These are phyloP conservation scores for Apiosordaria backusii DNA, from an alignment of 495 filamentous ascomycete genomes.

Conservation along the genomic window DNA sequence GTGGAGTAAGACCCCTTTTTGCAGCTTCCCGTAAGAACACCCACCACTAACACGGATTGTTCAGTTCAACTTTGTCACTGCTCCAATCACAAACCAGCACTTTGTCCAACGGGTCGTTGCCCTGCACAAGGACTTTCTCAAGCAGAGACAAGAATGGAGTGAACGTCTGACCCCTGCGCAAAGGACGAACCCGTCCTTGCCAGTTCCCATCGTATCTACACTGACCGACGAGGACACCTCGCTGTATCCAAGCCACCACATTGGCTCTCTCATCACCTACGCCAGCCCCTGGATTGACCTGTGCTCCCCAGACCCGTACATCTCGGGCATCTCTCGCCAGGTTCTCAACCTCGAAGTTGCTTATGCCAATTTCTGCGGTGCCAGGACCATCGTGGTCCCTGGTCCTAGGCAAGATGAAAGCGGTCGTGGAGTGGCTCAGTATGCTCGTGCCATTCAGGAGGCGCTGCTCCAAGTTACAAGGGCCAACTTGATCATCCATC, in stretches of 20 bases:
- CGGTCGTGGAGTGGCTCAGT: slow-evolving; percentile 55
- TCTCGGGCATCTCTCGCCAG: slow-evolving; percentile 79
- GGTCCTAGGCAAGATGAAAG: slow-evolving; percentile 58
- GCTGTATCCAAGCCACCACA: slow-evolving; percentile 66
- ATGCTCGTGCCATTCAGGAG: slow-evolving; percentile 81
- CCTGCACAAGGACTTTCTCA: slow-evolving; percentile 57
- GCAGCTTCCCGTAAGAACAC: neutral
- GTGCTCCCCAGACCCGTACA: slow-evolving; percentile 73
- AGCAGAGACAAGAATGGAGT: slow-evolving; percentile 27
- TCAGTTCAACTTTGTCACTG: slow-evolving; percentile 91
- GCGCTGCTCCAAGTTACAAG: slow-evolving; percentile 68
- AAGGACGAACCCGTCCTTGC: slow-evolving; percentile 31
- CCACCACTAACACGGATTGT: neutral
- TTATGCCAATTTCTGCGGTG: slow-evolving; percentile 92
- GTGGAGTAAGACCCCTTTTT: slow-evolving; percentile 47
- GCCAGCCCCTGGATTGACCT: slow-evolving; percentile 88
- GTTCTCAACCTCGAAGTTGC: slow-evolving; percentile 85
- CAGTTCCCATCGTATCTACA: slow-evolving; percentile 60
- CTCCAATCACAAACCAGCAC: slow-evolving; percentile 76
- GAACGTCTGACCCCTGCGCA: slow-evolving; percentile 19
- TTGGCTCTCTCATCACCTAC: slow-evolving; percentile 67
- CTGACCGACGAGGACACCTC: slow-evolving; percentile 70
- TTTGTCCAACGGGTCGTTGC: slow-evolving; percentile 75
- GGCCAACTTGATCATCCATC: slow-evolving; percentile 72
- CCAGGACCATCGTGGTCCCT: slow-evolving; percentile 74